Evolutionary conservation across 257 asterid genomes (phyloP), one percentile per base, ranked within the genome.

Genomic region (Solanum clarkiae): DNA sequence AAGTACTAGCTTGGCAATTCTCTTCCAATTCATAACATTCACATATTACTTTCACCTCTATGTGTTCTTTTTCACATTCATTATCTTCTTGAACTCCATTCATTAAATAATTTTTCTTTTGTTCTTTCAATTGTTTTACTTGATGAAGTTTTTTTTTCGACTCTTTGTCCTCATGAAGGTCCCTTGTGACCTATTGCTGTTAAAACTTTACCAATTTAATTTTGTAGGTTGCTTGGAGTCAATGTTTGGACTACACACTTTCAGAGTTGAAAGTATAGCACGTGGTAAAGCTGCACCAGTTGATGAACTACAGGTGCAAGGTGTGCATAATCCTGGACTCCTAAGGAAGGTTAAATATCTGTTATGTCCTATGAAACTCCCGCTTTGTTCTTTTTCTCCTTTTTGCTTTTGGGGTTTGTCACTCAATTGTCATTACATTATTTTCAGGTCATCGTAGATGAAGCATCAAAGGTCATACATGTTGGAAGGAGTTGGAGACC

Each of bases 201-300:
- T 77, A 49, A 49, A 51, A 22, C 45, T 49, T 49, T 75, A 22
- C 77, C 24, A 81, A 24, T 83, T 63, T 83, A 29, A 60, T 10
- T 80, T 55, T 75, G 75, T 86, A 94, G 97, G 97, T 63, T 92
- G 94, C 87, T 88, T 94, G 87, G 94, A 94, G 88, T 86, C 97
- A 69, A 63, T 89, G 84, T 88, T 87, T 84, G 95, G 97, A 77
- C 85, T 94, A 53, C 92, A 89, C 85, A 94, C 97, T 68, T 87
- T 94, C 83, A 93, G 92, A 86, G 88, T 94, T 86, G 97, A 91
- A 90, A 91, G 94, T 86, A 88, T 91, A 84, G 93, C 93, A 55
- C 92, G 59, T 85, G 94, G 94, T 80, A 90, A 84, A 84, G 94
- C 91, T 63, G 95, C 98, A 24, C 92, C 98, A 63, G 93, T 94